Base-by-base conservation (phyloP, 345 rosid species). In the Balakata baccata region DNA sequence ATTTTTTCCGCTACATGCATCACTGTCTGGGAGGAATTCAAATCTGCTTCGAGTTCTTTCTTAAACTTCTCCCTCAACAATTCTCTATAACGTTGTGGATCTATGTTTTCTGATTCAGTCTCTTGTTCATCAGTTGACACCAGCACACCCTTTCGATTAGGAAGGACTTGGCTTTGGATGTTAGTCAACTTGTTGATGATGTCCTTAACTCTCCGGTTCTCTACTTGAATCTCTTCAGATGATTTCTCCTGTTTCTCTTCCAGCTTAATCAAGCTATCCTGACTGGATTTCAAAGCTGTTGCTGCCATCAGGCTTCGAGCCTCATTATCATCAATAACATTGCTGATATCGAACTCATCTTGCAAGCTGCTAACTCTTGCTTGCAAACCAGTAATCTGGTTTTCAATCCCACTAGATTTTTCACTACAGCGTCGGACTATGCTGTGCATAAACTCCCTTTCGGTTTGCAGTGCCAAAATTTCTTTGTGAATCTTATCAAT, bases 261-360 rank as follows among this genome's bases (percentile, higher is more conserved):
- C 85, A 94, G 71, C 80, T 72, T 84, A 66, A 69, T 67, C 73
- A 94, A 77, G 10, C 87, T 85, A n/a, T 84, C 90, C 66, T 84
- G 83, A 79, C 97, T 89, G 16, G 98, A 90, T 47, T 79, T 88
- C 29, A 94, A 79, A 60, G 98, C 96, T 0, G 88, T 83, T 14
- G 78, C 61, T 0, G 89, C 94, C 97, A 91, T 95, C 77, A 92
- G 73, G 3, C 86, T 78, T 65, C 98, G 80, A 64, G 97, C 97
- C 70, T 94, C 97, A 16, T 86, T 78, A 60, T 88, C 97, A 68
- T 89, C 94, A 43, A 88, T 85, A 17, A 81, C 73, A 11, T 77
- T 84, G 38, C 79, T 86, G 17, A 89, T 72, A 54, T 90, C 88
- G 43, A 92, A 90, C 85, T 95, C 96, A 60, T 92, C 98, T 74